Evolutionary conservation across 352 stramenopile species (phyloP), one percentile per base, ranked within the genome.

Genomic region (Phytopythium sindhum): DNA sequence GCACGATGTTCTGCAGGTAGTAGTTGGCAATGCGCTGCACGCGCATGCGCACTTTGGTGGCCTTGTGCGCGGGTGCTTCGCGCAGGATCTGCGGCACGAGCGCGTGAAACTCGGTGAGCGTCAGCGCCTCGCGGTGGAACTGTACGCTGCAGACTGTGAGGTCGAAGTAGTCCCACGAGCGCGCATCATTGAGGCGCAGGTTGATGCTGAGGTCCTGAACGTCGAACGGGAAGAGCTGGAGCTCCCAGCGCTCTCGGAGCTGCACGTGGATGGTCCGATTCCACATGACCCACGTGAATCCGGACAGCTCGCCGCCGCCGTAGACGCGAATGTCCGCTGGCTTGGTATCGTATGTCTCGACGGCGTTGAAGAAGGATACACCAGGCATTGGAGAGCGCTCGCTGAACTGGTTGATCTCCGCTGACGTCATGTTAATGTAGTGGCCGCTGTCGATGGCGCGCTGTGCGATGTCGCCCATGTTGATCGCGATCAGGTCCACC

Each of bases 1-100:
- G 45, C 41, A 73, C 58, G 37, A 74, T 65, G 51, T 78, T 78
- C 39, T 59, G 63, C 26, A 78, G 21, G 24, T 71, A 70, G 55
- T 68, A 78, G 48, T 64, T 63, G 17, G 62, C 57, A 10, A 70
- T 71, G 21, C 70, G 67, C 41, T 70, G 61, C 26, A 78, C 57
- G 31, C 56, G 57, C 56, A 64, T 61, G 51, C 62, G 57, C 62
- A 62, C 57, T 35, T 54, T 64, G 10, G 42, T 74, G 55, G 60
- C 62, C 53, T 61, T 67, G 53, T 55, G 33, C 42, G 35, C 68
- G 26, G 39, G 52, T 2, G 53, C 51, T 26, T 52, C 66, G 7
- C 57, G 58, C 41, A 54, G 54, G 57, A 66, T 72, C 42, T 33
- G 51, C 33, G 33, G 48, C 42, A 39, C 28, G 41, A 70, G 57